Percentiles rank a stretch among this genome's conserved stretches.
These are phyloP conservation scores for Aspergillus nomiae DNA, from an alignment of 2,329 filamentous ascomycete genomes.

Conservation along the genomic window DNA sequence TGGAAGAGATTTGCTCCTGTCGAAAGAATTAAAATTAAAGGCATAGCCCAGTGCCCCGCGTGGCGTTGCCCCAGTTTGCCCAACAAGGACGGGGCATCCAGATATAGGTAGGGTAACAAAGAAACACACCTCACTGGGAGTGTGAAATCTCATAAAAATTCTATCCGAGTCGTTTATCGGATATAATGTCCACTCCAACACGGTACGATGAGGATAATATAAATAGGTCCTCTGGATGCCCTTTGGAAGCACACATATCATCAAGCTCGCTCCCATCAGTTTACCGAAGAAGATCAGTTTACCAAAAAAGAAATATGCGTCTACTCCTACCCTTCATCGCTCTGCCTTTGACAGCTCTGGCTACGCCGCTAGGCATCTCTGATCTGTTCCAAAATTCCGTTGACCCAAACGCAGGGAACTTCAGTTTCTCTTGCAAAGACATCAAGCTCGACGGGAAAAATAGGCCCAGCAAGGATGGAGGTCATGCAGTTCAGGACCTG, in stretches of 20 bases:
- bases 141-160: neutral
- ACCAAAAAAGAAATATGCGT: neutral
- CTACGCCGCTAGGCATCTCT: neutral
- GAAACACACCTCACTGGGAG: neutral
- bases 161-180: too few relatives aligned
- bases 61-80: neutral
- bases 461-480: too few relatives aligned
- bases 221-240: neutral
- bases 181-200: neutral
- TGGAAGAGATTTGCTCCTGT: neutral
- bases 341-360: neutral
- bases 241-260: neutral
- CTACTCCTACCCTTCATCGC: neutral
- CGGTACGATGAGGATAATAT: neutral
- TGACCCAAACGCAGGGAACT: neutral
- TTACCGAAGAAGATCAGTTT: neutral
- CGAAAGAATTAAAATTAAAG: neutral
- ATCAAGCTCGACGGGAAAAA: neutral
- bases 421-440: neutral
- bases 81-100: neutral
- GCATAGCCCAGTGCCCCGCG: neutral
- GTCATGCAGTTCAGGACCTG: neutral
- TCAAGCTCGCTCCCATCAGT: neutral
- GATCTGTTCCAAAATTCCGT: neutral
- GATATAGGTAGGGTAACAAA: neutral